Evolutionary conservation across 108 stramenopile genomes (phyloP).

Genomic region (Nitzschia sp.): DNA sequence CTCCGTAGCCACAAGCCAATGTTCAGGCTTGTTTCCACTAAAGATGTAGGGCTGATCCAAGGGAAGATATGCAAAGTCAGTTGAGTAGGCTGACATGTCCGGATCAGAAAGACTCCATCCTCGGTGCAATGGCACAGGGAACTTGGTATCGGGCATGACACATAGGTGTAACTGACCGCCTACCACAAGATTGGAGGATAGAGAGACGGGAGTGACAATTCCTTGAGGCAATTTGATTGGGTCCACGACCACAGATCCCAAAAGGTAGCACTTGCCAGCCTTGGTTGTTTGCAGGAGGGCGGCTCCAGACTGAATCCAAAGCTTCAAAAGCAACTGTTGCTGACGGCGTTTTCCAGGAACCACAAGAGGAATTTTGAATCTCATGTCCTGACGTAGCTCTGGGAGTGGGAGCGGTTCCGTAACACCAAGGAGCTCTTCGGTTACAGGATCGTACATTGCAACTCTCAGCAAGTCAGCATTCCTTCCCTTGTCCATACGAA

Average conservation of each 20-base stretch:
- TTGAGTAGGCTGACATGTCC: slow-evolving; percentile 31
- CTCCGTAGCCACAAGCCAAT: slow-evolving; percentile 71
- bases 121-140: slow-evolving; percentile 27
- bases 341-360: slow-evolving; percentile 42
- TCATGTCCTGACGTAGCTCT: slow-evolving; percentile 27
- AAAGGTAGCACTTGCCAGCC: slow-evolving; percentile 35
- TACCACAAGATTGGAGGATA: slow-evolving; percentile 29
- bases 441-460: slow-evolving; percentile 51
- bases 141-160: slow-evolving; percentile 55
- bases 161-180: slow-evolving; percentile 39
- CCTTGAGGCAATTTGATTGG: slow-evolving; percentile 8
- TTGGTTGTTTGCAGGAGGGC: slow-evolving; percentile 29
- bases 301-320: slow-evolving; percentile 56
- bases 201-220: slow-evolving; percentile 16
- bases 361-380: slow-evolving; percentile 62
- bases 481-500: slow-evolving; percentile 68
- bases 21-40: slow-evolving; percentile 26
- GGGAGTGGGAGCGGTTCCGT: slow-evolving; percentile 39
- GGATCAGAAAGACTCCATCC: slow-evolving; percentile 84
- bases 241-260: slow-evolving; percentile 31
- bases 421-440: slow-evolving; percentile 27
- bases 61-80: slow-evolving; percentile 59
- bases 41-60: slow-evolving; percentile 73
- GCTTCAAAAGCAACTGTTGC: slow-evolving; percentile 28
- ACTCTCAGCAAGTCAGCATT: slow-evolving; percentile 66